Conservation (phyloP, 225 moss, liverwort and hornwort species). For the Lunularia cruciata region DNA sequence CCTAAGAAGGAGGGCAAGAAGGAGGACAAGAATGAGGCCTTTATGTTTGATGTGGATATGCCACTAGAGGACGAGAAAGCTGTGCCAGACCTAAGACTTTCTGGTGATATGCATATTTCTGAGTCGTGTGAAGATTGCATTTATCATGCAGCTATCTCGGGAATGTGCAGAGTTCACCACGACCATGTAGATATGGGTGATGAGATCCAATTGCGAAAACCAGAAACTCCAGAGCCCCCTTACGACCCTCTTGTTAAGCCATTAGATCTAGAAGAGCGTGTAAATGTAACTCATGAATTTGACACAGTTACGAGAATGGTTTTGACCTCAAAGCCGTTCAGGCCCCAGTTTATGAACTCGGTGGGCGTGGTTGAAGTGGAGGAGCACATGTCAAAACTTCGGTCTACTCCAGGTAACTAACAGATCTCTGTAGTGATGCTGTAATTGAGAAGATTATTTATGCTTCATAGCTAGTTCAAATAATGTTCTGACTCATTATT, state of each 20-base stretch:
- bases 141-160: slow-evolving; percentile 18
- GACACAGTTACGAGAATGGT: slow-evolving; percentile 48
- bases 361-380: slow-evolving; percentile 54
- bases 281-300: slow-evolving; percentile 60
- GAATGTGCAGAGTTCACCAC: slow-evolving; percentile 28
- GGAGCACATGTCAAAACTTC: slow-evolving; percentile 59
- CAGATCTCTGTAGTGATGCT: neutral
- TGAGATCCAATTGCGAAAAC: slow-evolving; percentile 29
- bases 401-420: slow-evolving; percentile 64
- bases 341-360: slow-evolving; percentile 46
- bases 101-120: slow-evolving; percentile 19
- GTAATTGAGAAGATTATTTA: no score
- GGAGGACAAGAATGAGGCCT: neutral
- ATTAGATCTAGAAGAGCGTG: slow-evolving; percentile 46
- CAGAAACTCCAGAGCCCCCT: neutral
- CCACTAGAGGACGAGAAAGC: neutral
- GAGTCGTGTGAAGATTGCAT: slow-evolving; percentile 29
- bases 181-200: slow-evolving; percentile 29
- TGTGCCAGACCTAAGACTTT: neutral
- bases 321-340: slow-evolving; percentile 28
- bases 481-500: neutral
- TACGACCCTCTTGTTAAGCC: slow-evolving; percentile 27
- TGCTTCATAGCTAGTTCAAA: neutral
- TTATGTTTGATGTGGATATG: neutral
- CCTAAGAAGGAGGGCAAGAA: neutral